Evolutionary conservation across 306 rosid species (phyloP).

Genomic region (Oxytropis ochrocephala): DNA sequence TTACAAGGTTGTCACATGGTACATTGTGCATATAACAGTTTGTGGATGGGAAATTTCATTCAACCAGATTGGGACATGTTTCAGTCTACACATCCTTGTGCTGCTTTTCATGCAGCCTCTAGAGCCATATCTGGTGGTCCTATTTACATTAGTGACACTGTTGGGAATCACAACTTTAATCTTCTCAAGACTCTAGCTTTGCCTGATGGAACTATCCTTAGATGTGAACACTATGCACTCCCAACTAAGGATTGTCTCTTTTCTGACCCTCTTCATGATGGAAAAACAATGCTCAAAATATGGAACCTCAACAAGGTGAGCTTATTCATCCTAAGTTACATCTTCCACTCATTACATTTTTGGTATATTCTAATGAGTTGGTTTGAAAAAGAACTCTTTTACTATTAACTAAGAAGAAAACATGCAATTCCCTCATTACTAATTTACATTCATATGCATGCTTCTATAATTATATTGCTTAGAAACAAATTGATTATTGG

Average conservation of each 20-base stretch:
- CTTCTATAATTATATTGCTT: too few species aligned
- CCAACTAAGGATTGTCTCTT: conserved; percentile 85
- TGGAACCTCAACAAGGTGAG: conserved; percentile 90
- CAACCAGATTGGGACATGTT: conserved; percentile 99
- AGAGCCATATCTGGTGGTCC: conserved; percentile 96
- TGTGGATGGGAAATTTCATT: conserved; percentile 97
- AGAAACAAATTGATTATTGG: too few species aligned
- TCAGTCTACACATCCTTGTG: conserved; percentile 93
- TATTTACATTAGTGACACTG: conserved; percentile 70
- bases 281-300: conserved; percentile 89
- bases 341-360: neutral
- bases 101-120: conserved; percentile 95
- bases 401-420: neutral
- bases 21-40: conserved; percentile 85
- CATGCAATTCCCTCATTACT: neutral
- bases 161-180: conserved; percentile 76
- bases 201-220: conserved; percentile 83
- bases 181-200: conserved; percentile 59
- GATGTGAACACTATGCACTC: conserved; percentile 74
- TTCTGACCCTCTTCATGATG: conserved; percentile 84
- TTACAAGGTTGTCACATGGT: conserved; percentile 99
- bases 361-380: neutral
- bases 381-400: neutral
- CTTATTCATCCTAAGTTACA: neutral
- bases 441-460: too few species aligned